Percentiles rank a stretch among this genome's conserved stretches.
Evolutionary conservation across 2,329 filamentous ascomycete genomes (phyloP).

Genomic region (Aureobasidium sp.): DNA sequence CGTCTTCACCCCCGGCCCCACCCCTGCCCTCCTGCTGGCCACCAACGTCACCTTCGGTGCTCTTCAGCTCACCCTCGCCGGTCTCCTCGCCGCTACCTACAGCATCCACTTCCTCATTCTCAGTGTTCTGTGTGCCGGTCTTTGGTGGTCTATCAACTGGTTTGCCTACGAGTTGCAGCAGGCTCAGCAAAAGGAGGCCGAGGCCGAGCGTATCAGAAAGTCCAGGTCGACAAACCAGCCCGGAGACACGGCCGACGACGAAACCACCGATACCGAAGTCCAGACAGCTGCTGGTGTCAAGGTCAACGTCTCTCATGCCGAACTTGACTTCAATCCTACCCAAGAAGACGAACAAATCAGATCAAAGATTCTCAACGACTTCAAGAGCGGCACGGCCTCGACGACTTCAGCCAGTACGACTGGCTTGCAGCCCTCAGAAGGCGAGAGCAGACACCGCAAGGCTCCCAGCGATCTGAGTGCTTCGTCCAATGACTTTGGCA

Average conservation of each 20-base stretch:
- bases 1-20: conserved; percentile 87
- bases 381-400: conserved; percentile 7
- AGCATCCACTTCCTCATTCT: conserved; percentile 84
- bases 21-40: conserved; percentile 76
- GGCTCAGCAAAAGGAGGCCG: conserved; percentile 39
- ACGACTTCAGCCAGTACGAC: neutral
- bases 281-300: conserved; percentile 18
- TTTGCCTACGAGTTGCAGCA: conserved; percentile 62
- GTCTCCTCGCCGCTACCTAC: conserved; percentile 69
- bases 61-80: conserved; percentile 69
- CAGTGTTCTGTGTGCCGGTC: conserved; percentile 65
- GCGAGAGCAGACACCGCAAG: conserved; percentile 3
- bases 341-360: conserved; percentile 13
- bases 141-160: conserved; percentile 98
- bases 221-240: conserved; percentile 21
- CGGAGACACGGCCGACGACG: conserved; percentile 27
- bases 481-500: conserved; percentile 39
- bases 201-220: conserved; percentile 37
- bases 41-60: conserved; percentile 84
- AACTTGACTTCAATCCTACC: neutral
- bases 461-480: conserved; percentile 20
- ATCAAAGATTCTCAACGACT: conserved; percentile 14
- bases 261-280: conserved; percentile 41
- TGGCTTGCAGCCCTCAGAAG: neutral
- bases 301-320: neutral